Evolutionary conservation across 2,329 filamentous ascomycete genomes (phyloP).

Genomic region (Hypomyces perniciosus): DNA sequence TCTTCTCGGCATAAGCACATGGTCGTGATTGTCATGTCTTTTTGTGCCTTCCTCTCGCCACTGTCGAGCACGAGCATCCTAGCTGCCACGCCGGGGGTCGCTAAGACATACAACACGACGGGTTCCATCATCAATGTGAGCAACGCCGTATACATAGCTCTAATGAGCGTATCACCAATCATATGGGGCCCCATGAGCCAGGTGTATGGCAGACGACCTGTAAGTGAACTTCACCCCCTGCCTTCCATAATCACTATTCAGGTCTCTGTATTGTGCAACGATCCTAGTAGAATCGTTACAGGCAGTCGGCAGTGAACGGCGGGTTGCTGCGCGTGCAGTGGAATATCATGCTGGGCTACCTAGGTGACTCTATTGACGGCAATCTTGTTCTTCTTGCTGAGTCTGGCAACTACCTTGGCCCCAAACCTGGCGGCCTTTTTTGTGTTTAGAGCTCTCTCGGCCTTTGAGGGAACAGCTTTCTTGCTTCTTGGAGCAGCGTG

Average conservation of each 20-base stretch:
- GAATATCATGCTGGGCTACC: not conserved
- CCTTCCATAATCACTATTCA: not conserved
- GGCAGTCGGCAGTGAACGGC: not conserved
- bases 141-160: constrained; percentile 69
- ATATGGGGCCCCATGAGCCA: constrained; percentile 69
- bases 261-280: not conserved
- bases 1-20: constrained; percentile 54
- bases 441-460: constrained; percentile 67
- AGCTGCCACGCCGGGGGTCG: constrained; percentile 68
- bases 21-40: constrained; percentile 64
- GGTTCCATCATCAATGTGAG: constrained; percentile 65
- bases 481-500: constrained; percentile 65
- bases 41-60: constrained; percentile 70
- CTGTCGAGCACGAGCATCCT: constrained; percentile 69
- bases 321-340: not conserved
- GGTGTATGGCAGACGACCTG: constrained; percentile 53
- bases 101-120: constrained; percentile 56
- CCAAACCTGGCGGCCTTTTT: constrained; percentile 67
- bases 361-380: constrained; percentile 48
- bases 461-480: constrained; percentile 70
- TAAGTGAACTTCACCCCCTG: constrained; percentile 32
- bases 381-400: constrained; percentile 60
- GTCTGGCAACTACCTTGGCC: constrained; percentile 65
- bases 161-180: constrained; percentile 65
- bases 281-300: not conserved